Percentiles rank a stretch among this genome's conserved stretches.
Evolutionary conservation across 2,329 filamentous ascomycete genomes (phyloP).

Genomic region (Colletotrichum aenigma): DNA sequence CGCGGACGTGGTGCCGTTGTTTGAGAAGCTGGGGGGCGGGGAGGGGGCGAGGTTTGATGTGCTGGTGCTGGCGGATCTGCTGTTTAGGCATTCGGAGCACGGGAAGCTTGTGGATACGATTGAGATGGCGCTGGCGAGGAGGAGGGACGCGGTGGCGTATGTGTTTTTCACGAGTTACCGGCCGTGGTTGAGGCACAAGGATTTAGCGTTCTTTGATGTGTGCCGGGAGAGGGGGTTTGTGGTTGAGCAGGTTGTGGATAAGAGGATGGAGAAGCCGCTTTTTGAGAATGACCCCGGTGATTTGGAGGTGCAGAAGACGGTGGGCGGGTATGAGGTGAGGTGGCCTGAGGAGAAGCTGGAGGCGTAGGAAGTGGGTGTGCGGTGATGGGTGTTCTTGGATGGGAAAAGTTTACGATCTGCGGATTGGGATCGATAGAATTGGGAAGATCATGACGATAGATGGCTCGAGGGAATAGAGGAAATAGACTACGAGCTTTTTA

Average conservation of each 20-base stretch:
- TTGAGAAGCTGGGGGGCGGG: constrained; percentile 52
- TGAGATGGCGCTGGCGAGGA: constrained; percentile 64
- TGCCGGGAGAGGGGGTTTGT: constrained; percentile 72
- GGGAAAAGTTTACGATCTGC: neutral
- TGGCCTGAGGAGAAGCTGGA: constrained; percentile 57
- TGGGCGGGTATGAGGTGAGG: constrained; percentile 76
- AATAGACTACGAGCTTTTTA: neutral
- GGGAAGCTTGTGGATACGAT: constrained; percentile 76
- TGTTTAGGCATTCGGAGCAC: constrained; percentile 93
- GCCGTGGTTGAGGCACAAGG: constrained; percentile 86
- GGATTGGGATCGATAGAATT: neutral
- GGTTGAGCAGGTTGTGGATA: constrained; percentile 82
- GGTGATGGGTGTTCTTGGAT: neutral
- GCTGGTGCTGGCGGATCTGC: constrained; percentile 83
- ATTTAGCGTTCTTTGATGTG: constrained; percentile 84
- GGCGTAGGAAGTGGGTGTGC: neutral
- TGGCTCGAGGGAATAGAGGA: neutral
- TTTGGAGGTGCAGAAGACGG: constrained; percentile 78
- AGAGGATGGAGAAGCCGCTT: constrained; percentile 82
- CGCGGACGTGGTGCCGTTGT: constrained; percentile 60
- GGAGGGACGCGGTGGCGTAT: constrained; percentile 65
- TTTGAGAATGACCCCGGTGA: constrained; percentile 91
- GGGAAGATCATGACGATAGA: neutral
- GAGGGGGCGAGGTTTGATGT: constrained; percentile 68
- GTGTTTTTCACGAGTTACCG: constrained; percentile 96